Conservation (phyloP, 805 yeast genomes). For the Wickerhamiella sergipiensis region DNA sequence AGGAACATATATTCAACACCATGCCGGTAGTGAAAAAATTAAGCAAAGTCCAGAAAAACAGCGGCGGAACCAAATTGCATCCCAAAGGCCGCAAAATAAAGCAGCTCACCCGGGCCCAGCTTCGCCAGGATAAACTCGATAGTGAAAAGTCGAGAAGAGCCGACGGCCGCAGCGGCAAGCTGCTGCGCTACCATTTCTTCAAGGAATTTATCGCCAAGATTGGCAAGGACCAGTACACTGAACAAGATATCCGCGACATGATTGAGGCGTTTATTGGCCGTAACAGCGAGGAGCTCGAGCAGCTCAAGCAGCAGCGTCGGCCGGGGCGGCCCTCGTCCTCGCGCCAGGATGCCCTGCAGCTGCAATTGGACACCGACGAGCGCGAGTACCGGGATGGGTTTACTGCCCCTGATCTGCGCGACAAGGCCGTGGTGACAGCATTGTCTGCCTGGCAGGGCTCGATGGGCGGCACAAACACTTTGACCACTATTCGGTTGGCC, state of each 20-base stretch:
- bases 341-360: slow-evolving; percentile 54
- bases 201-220: slow-evolving; percentile 3
- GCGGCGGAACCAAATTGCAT: slow-evolving; percentile 45
- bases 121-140: slow-evolving; percentile 62
- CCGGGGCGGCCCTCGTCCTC: slow-evolving; percentile 77
- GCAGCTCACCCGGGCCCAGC: slow-evolving; percentile 71
- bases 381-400: slow-evolving; percentile 58
- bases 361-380: slow-evolving; percentile 44
- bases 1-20: no score
- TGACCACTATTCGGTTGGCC: slow-evolving; percentile 7
- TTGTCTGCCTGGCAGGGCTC: slow-evolving; percentile 72
- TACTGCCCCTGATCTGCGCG: slow-evolving; percentile 55
- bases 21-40: slow-evolving; percentile 64
- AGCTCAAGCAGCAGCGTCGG: slow-evolving; percentile 48
- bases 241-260: slow-evolving; percentile 47
- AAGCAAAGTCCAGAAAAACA: slow-evolving; percentile 45
- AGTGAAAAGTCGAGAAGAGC: slow-evolving; percentile 41
- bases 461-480: slow-evolving; percentile 42
- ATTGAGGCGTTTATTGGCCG: slow-evolving; percentile 47
- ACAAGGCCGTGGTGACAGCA: slow-evolving; percentile 40
- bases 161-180: slow-evolving; percentile 31
- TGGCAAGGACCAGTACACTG: slow-evolving; percentile 29
- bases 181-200: slow-evolving; percentile 12
- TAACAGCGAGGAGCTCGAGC: slow-evolving; percentile 63
- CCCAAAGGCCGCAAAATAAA: slow-evolving; percentile 84